Conservation (phyloP, 345 rosid genomes). For the Psidium friedrichsthalianum region DNA sequence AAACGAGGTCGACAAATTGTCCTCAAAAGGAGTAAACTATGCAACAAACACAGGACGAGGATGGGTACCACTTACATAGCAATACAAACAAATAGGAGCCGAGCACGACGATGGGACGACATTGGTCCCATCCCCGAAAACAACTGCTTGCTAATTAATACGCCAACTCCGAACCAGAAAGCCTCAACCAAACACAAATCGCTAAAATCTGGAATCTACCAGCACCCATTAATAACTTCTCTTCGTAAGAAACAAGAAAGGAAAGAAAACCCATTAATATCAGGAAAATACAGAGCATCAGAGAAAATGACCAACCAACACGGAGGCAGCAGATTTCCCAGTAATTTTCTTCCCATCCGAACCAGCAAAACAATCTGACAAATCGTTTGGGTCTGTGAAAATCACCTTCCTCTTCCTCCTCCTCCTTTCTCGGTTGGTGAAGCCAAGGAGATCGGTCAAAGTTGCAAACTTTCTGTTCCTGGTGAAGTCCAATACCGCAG, state of each 20-base stretch:
- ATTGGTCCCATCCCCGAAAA: conserved; percentile 30
- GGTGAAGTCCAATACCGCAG: not conserved
- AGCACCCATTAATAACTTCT: conserved; percentile 26
- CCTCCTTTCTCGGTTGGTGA: not conserved
- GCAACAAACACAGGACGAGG: conserved; percentile 39
- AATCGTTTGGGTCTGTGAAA: not conserved
- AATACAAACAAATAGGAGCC: conserved; percentile 9
- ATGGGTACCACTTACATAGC: conserved; percentile 45
- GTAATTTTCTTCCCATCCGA: not conserved
- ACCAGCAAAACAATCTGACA: not conserved
- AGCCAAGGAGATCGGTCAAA: not conserved
- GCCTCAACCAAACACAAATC: conserved; percentile 12
- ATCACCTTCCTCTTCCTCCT: not conserved
- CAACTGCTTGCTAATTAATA: conserved; percentile 25
- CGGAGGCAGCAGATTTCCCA: not conserved
- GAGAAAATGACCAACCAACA: not conserved
- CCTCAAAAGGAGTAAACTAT: not conserved
- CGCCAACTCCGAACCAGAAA: conserved; percentile 32
- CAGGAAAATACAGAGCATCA: not conserved
- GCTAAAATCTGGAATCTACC: conserved; percentile 29
- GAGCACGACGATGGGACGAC: not conserved
- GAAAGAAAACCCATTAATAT: not conserved
- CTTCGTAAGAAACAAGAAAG: not conserved
- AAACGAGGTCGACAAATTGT: not conserved
- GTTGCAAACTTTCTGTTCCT: not conserved